These are phyloP conservation scores for Alternaria longipes DNA, from an alignment of 2,329 filamentous ascomycete species.

Conservation along the genomic window DNA sequence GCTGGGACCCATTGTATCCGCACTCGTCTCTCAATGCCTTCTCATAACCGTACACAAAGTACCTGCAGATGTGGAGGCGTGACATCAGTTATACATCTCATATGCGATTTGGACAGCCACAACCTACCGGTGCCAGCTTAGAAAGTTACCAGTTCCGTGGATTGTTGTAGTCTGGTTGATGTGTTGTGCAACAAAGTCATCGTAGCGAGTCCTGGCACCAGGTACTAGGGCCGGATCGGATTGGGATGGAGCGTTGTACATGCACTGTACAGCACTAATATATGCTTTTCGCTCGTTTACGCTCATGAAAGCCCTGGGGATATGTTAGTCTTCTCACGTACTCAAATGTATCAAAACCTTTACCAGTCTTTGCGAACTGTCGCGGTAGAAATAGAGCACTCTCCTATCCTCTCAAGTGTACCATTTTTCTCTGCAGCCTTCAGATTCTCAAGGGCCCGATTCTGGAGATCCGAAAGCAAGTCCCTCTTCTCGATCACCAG, in stretches of 20 bases:
- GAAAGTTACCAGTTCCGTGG: constrained; percentile 32
- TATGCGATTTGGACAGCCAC: not conserved
- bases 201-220: constrained; percentile 37
- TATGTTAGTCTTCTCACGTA: not conserved
- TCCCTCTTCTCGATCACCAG: constrained; percentile 18
- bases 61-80: constrained; percentile 7
- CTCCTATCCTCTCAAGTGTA: constrained; percentile 6
- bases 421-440: constrained; percentile 16
- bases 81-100: not conserved
- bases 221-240: constrained; percentile 23
- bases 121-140: constrained; percentile 47
- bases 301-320: constrained; percentile 1
- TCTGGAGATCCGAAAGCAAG: constrained; percentile 22
- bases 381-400: constrained; percentile 20
- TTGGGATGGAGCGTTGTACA: constrained; percentile 25
- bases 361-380: constrained; percentile 28
- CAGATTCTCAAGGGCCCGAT: constrained; percentile 21
- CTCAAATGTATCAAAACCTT: not conserved
- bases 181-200: constrained; percentile 40
- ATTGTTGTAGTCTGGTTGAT: constrained; percentile 31
- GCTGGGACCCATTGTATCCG: constrained; percentile 47
- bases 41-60: constrained; percentile 50
- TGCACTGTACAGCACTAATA: constrained; percentile 32
- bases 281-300: constrained; percentile 28
- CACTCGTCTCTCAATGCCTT: constrained; percentile 51